Base-by-base conservation (phyloP, 768 basidiomycete species). In the Saitozyma sp. region DNA sequence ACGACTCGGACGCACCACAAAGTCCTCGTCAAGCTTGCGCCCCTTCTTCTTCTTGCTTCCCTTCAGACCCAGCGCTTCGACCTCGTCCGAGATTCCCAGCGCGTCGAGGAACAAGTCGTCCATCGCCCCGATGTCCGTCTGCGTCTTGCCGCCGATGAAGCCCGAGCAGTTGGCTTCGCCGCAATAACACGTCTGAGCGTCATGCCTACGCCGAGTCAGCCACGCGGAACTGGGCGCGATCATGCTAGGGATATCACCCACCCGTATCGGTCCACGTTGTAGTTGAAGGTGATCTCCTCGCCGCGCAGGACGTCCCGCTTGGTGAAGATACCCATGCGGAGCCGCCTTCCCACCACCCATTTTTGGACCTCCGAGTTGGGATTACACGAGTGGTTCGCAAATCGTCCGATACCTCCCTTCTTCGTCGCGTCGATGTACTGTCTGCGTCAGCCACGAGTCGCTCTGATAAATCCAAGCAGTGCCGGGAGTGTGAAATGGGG, bases 221-320 rank as follows among this genome's bases (percentile, higher is more conserved):
- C 38, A 29, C 5, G 29, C 29, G 29, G 5, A 2, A 49, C 11
- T 37, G 10, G 42, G 14, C 9, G 19, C 39, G 6, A 48, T 8
- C 39, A 42, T 3, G 19, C 39, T 38, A 41, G n/a, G 10, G 14
- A 3, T 16, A 8, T 11, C 8, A 82, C 88, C 54, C 63, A 94
- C 95, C 95, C 96, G 73, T 99, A 99, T 61, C 96, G 91, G 79
- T 98, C 96, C 46, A 98, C 96, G 77, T 99, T 99, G 78, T 99
- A 99, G 80, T 99, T 98, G 83, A 98, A 98, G 0, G 96, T 98
- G 69, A 97, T 80, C 79, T 97, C 94, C 74, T 96, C 93, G 65
- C 90, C 79, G 75, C 85, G 86, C 75, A 84, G 79, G 67, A 97
- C 88, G 51, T 78, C 78, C 51, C 79, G 66, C 71, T 88, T 92